phyloP scores from a whole-genome alignment of 306 rosid genomes.

The Vigna hirtella region DNA sequence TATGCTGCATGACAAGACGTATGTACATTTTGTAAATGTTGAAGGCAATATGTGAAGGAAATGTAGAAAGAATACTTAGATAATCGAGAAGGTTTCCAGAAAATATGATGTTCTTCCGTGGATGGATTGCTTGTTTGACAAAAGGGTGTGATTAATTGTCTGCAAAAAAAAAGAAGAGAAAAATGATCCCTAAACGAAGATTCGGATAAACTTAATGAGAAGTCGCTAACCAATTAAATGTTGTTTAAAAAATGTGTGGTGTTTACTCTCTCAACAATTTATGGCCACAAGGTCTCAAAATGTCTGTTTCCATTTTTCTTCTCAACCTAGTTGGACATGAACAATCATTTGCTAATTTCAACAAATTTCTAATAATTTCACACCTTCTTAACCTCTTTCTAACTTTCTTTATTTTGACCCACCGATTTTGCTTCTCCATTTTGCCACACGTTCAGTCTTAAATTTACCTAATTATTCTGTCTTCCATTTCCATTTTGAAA shows the following conservation, averaged over 20 bases:
- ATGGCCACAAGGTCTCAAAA: constrained; percentile 35
- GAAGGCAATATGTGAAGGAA: constrained; percentile 12
- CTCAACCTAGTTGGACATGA: background rate
- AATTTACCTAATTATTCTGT: background rate
- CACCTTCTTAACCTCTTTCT: background rate
- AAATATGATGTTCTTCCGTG: background rate
- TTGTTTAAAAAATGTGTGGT: constrained; percentile 42
- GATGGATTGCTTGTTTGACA: constrained; percentile 33
- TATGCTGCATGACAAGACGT: background rate
- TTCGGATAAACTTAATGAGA: background rate
- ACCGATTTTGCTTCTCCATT: background rate
- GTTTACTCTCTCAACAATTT: background rate
- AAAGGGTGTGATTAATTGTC: constrained; percentile 9
- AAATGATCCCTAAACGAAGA: constrained; percentile 5
- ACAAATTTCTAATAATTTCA: constrained; percentile 13
- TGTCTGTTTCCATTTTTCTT: background rate
- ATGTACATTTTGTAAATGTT: background rate
- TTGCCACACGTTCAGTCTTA: background rate
- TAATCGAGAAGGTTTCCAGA: background rate
- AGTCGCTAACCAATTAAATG: background rate
- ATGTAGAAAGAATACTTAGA: constrained; percentile 10
- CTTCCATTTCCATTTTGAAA: background rate
- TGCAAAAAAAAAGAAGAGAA: background rate
- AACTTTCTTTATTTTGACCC: background rate
- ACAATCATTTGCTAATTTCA: background rate